A percentile compares a stretch with the other conserved stretches of the same genome.
phyloP scores from a whole-genome alignment of 1,284 basidiomycete genomes.

The Ustilago crameri region DNA sequence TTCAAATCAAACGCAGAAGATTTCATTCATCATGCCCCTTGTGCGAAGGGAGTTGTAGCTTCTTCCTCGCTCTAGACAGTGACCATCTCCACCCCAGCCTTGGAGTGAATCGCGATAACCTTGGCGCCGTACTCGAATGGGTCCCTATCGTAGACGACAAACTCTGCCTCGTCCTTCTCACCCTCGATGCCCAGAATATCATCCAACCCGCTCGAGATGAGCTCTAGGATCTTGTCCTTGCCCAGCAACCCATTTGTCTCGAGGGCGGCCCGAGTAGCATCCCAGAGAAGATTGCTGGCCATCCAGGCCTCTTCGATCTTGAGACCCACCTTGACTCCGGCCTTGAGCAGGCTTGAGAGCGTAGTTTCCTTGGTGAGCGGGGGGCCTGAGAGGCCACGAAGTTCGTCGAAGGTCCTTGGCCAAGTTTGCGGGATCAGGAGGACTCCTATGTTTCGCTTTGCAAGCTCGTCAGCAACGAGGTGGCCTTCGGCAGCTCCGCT shows the following conservation, averaged over 20 bases:
- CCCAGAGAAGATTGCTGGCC: slow-evolving; percentile 77
- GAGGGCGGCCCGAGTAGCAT: slow-evolving; percentile 69
- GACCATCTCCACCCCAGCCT: slow-evolving; percentile 39
- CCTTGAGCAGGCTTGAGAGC: slow-evolving; percentile 74
- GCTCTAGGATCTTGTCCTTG: slow-evolving; percentile 73
- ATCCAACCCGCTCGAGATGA: slow-evolving; percentile 76
- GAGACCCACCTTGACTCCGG: slow-evolving; percentile 81
- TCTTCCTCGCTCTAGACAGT: slow-evolving; percentile 6
- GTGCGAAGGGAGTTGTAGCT: neutral
- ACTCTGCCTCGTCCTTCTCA: slow-evolving; percentile 70
- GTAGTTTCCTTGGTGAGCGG: slow-evolving; percentile 78
- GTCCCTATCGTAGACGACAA: slow-evolving; percentile 75
- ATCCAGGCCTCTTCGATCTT: slow-evolving; percentile 75
- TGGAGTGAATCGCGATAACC: slow-evolving; percentile 72
- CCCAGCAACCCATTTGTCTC: slow-evolving; percentile 68
- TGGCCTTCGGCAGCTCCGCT: slow-evolving; percentile 80
- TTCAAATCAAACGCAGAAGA: too few species aligned
- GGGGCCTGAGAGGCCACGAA: slow-evolving; percentile 78
- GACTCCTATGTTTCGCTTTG: slow-evolving; percentile 76
- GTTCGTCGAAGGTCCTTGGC: slow-evolving; percentile 77
- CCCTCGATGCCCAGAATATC: slow-evolving; percentile 73
- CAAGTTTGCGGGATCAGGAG: slow-evolving; percentile 77
- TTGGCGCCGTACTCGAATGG: slow-evolving; percentile 75
- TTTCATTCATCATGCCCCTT: too few species aligned
- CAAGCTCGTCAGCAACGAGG: slow-evolving; percentile 75